Percentiles rank a stretch among this genome's conserved stretches.
phyloP scores from a whole-genome alignment of 176 grass and related monocot species.

The Thalia dealbata region DNA sequence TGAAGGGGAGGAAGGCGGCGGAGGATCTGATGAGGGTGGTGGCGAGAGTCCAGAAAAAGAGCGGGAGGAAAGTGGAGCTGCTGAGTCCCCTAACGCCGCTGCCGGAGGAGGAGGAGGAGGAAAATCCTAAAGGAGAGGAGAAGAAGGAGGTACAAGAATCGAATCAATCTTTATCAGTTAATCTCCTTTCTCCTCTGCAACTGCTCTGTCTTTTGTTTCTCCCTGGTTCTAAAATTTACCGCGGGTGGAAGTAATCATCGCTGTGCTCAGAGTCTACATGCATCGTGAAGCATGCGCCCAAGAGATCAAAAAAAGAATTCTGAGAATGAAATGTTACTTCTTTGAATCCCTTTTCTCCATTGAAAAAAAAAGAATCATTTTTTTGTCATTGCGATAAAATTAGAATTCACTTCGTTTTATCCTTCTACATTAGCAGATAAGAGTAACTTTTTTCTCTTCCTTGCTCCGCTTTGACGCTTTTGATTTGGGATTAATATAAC shows the following conservation, averaged over 20 bases:
- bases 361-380: too few relatives aligned
- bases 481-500: too few relatives aligned
- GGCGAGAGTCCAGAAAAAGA: conserved; percentile 8
- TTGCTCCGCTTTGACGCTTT: too few relatives aligned
- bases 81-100: not conserved
- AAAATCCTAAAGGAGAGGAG: conserved; percentile 22
- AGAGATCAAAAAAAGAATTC: conserved; percentile 63
- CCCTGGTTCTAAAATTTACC: conserved; percentile 16
- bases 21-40: conserved; percentile 11
- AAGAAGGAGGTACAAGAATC: conserved; percentile 23
- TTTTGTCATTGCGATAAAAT: too few relatives aligned
- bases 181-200: not conserved
- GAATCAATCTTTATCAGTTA: too few relatives aligned
- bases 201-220: conserved; percentile 14
- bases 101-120: not conserved
- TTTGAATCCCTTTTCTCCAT: conserved; percentile 11
- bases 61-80: not conserved
- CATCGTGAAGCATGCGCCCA: conserved; percentile 78
- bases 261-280: conserved; percentile 76
- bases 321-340: conserved; percentile 76
- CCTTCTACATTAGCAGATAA: too few relatives aligned
- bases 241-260: conserved; percentile 49
- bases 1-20: conserved; percentile 13
- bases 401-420: too few relatives aligned
- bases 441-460: too few relatives aligned